phyloP scores from a whole-genome alignment of 2,329 filamentous ascomycete species.

The Colletotrichum plurivorum region DNA sequence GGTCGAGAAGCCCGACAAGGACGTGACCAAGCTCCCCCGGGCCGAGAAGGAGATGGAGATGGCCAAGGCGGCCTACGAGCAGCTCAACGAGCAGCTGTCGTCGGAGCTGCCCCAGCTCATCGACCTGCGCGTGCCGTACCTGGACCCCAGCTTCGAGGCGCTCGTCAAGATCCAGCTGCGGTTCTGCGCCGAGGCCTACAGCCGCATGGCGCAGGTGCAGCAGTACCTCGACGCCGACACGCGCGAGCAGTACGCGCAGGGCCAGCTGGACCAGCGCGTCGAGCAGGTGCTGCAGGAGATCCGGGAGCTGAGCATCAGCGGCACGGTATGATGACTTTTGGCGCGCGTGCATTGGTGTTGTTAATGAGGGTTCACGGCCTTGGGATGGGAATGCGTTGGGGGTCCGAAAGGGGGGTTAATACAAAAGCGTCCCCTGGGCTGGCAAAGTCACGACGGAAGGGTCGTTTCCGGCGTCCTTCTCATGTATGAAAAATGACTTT shows the following conservation, averaged over 20 bases:
- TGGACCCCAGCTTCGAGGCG: slow-evolving; percentile 97
- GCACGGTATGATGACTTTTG: slow-evolving; percentile 66
- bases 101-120: slow-evolving; percentile 95
- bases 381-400: not conserved
- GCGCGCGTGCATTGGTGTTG: not conserved
- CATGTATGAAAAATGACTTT: slow-evolving; percentile 37
- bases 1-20: slow-evolving; percentile 98
- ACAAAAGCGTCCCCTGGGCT: slow-evolving; percentile 26
- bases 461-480: slow-evolving; percentile 14
- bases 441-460: slow-evolving; percentile 13
- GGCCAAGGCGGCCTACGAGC: slow-evolving; percentile 93
- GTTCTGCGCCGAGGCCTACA: slow-evolving; percentile 98
- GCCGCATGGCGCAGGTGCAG: slow-evolving; percentile 98
- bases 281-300: slow-evolving; percentile 98
- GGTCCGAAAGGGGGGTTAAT: slow-evolving; percentile 6
- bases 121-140: slow-evolving; percentile 94
- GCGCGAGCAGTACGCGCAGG: slow-evolving; percentile 94
- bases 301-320: slow-evolving; percentile 92
- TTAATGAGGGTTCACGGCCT: not conserved
- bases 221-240: slow-evolving; percentile 98
- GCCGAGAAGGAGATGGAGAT: slow-evolving; percentile 97
- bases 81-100: slow-evolving; percentile 96
- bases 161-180: slow-evolving; percentile 98
- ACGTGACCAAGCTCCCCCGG: slow-evolving; percentile 94
- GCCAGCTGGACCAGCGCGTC: slow-evolving; percentile 90